Percentiles rank a stretch among this genome's conserved stretches.
Conservation (phyloP, 257 asterid genomes). For the Solanum tacnaense region DNA sequence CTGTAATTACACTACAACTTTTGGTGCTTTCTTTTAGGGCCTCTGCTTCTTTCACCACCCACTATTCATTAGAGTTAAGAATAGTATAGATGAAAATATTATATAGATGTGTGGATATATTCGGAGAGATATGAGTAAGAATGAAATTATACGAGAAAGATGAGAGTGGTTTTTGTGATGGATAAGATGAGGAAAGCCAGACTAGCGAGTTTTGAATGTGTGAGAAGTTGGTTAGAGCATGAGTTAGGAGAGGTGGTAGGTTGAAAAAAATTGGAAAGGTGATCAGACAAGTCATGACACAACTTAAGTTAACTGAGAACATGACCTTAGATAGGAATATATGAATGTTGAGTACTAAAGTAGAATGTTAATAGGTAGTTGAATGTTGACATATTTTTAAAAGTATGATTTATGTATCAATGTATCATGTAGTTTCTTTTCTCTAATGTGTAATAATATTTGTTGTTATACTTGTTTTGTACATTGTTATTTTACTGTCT, state of each 20-base stretch:
- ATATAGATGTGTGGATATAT: too few relatives aligned
- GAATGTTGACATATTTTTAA: not conserved
- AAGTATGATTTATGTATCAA: not conserved
- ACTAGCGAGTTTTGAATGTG: too few relatives aligned
- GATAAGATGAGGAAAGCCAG: fast-evolving
- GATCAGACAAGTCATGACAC: too few relatives aligned
- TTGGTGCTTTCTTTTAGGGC: not conserved
- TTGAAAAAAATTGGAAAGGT: not conserved
- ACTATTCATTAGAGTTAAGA: not conserved
- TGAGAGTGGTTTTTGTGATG: not conserved
- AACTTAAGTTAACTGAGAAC: too few relatives aligned
- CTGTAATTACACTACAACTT: not conserved
- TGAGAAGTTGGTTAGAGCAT: not conserved
- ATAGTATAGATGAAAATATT: too few relatives aligned
- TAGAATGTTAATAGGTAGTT: too few relatives aligned
- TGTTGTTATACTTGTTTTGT: not conserved
- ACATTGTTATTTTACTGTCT: not conserved
- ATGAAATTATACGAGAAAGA: too few relatives aligned
- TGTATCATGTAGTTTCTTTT: not conserved
- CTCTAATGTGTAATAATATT: not conserved
- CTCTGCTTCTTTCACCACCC: not conserved
- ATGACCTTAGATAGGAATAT: too few relatives aligned
- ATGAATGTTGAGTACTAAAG: too few relatives aligned
- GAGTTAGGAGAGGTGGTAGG: not conserved
- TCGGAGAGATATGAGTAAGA: not conserved